A percentile compares a stretch with the other conserved stretches of the same genome.
Conservation (phyloP, 495 filamentous ascomycete species). For the Penicillium roqueforti region DNA sequence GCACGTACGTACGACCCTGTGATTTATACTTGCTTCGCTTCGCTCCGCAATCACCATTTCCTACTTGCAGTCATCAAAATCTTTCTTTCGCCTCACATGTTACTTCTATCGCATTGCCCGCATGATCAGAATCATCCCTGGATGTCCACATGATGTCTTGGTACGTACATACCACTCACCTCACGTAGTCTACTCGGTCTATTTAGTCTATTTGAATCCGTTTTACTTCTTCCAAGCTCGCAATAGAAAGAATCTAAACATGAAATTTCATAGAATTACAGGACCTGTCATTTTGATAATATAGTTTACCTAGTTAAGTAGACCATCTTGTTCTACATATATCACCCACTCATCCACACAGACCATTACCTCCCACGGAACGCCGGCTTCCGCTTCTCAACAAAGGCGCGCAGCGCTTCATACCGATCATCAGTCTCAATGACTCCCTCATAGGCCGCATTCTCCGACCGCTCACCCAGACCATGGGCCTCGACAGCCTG, state of each 20-base stretch:
- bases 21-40: too few relatives aligned
- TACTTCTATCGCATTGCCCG: not conserved
- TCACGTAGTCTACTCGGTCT: not conserved
- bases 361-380: constrained; percentile 58
- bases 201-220: not conserved
- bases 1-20: too few relatives aligned
- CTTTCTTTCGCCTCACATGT: not conserved
- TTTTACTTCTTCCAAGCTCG: not conserved
- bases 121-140: not conserved
- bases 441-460: constrained; percentile 72
- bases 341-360: not conserved
- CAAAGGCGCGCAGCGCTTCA: constrained; percentile 83
- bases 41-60: too few relatives aligned
- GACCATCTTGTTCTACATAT: not conserved
- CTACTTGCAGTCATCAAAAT: not conserved
- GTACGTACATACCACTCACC: not conserved
- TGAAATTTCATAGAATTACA: not conserved
- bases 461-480: constrained; percentile 63
- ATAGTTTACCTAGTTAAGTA: not conserved
- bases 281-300: not conserved
- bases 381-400: constrained; percentile 82
- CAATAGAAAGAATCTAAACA: not conserved
- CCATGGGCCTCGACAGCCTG: constrained; percentile 62
- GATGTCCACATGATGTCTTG: not conserved
- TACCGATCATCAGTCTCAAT: constrained; percentile 77